These are phyloP conservation scores for Cladophialophora bantiana DNA, from an alignment of 2,329 filamentous ascomycete genomes.

Conservation along the genomic window DNA sequence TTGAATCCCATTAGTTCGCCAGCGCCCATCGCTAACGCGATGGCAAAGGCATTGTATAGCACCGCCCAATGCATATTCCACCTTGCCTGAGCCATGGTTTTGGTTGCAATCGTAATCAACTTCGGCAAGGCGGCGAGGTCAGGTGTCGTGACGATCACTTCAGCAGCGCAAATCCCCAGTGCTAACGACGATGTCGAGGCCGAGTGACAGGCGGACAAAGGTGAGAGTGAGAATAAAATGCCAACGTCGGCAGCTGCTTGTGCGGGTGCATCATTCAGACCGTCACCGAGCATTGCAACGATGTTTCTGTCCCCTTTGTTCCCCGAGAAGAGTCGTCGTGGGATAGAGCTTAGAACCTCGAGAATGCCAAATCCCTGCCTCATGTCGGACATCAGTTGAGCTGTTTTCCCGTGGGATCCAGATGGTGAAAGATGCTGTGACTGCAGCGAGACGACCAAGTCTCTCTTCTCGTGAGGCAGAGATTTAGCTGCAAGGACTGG, in stretches of 20 bases:
- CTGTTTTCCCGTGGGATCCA: background rate
- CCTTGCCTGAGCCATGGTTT: constrained; percentile 56
- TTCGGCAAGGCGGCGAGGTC: constrained; percentile 63
- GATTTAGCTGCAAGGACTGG: constrained; percentile 35
- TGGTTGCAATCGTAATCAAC: constrained; percentile 61
- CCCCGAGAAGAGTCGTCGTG: background rate
- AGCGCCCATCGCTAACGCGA: constrained; percentile 69
- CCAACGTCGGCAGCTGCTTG: constrained; percentile 75
- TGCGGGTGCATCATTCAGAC: constrained; percentile 78
- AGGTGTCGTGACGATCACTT: constrained; percentile 70
- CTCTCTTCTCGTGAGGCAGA: constrained; percentile 29
- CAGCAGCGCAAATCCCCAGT: constrained; percentile 66
- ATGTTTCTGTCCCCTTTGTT: constrained; percentile 2
- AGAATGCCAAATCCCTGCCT: background rate
- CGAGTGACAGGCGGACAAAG: constrained; percentile 15
- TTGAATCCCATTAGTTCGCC: constrained; percentile 11
- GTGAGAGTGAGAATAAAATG: constrained; percentile 65
- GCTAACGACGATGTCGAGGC: constrained; percentile 56
- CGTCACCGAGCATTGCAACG: constrained; percentile 69
- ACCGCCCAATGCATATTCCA: constrained; percentile 76
- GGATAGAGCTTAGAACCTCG: background rate
- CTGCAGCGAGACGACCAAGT: constrained; percentile 20
- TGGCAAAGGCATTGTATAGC: constrained; percentile 72
- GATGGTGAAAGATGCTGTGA: background rate
- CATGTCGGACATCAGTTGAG: background rate